These are phyloP conservation scores for Saitozyma sp. DNA, from an alignment of 768 basidiomycete genomes.

Conservation along the genomic window DNA sequence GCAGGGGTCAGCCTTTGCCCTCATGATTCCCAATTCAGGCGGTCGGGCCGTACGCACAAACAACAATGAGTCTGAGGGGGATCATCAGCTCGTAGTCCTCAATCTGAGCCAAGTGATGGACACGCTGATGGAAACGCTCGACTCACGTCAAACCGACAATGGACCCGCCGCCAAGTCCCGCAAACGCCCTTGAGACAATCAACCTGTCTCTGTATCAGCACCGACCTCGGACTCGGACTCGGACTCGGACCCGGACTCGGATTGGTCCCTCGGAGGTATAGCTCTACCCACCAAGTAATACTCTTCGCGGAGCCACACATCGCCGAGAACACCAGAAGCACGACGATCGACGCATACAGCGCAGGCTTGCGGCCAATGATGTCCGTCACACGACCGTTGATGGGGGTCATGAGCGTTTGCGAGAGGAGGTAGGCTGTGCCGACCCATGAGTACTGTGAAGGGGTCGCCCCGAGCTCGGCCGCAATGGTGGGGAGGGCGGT, in stretches of 20 bases:
- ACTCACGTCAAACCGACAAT: constrained; percentile 39
- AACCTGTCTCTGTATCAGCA: constrained; percentile 16
- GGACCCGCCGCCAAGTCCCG: constrained; percentile 46
- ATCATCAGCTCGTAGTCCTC: background rate
- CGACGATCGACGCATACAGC: constrained; percentile 31
- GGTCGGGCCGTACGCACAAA: constrained; percentile 3
- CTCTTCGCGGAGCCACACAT: constrained; percentile 40
- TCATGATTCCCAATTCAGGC: background rate
- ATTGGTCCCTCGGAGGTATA: no score
- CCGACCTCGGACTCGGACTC: background rate
- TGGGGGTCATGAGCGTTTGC: constrained; percentile 42
- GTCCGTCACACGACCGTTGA: constrained; percentile 47
- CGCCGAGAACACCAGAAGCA: constrained; percentile 40
- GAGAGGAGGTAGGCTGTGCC: constrained; percentile 46
- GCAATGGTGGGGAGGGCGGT: constrained; percentile 47
- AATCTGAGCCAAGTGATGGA: background rate
- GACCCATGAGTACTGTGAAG: constrained; percentile 47
- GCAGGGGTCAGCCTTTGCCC: background rate
- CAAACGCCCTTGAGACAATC: constrained; percentile 35
- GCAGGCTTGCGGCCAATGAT: constrained; percentile 47
- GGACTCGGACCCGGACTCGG: background rate
- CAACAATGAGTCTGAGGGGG: constrained; percentile 8
- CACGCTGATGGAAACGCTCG: background rate
- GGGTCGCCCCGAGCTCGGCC: constrained; percentile 39
- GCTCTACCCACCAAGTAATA: constrained; percentile 26